These are phyloP conservation scores for Phytophthora brassicae DNA, from an alignment of 352 stramenopile species.

Conservation along the genomic window DNA sequence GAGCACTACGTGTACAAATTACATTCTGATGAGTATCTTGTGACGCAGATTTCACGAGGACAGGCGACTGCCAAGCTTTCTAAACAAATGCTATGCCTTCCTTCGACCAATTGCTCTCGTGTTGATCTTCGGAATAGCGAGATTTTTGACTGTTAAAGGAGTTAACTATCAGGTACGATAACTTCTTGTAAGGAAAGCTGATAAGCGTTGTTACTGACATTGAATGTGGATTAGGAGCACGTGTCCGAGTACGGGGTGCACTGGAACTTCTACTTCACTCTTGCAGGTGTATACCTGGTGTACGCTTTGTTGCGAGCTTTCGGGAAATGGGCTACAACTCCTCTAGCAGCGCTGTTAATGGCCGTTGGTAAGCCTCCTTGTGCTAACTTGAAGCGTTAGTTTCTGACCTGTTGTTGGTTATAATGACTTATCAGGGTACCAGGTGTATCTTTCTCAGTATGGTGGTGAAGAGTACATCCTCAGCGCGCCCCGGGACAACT, in stretches of 20 bases:
- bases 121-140: conserved; percentile 60
- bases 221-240: conserved; percentile 78
- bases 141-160: conserved; percentile 81
- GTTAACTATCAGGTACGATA: conserved; percentile 81
- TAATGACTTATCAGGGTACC: conserved; percentile 47
- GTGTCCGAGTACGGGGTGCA: conserved; percentile 99
- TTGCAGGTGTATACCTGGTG: conserved; percentile 82
- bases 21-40: background rate
- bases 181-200: background rate
- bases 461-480: conserved; percentile 80
- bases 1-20: background rate
- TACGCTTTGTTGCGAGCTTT: conserved; percentile 61
- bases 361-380: conserved; percentile 33
- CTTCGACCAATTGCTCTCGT: conserved; percentile 72
- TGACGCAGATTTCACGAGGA: conserved; percentile 15
- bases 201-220: conserved; percentile 3
- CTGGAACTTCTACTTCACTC: conserved; percentile 99
- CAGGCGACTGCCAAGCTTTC: conserved; percentile 11
- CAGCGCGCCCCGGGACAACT: conserved; percentile 59
- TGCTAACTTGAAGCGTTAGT: background rate
- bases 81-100: conserved; percentile 50
- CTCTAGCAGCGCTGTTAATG: conserved; percentile 45
- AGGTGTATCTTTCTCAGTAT: conserved; percentile 82
- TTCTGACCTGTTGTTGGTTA: conserved; percentile 1
- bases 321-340: conserved; percentile 46